These are phyloP conservation scores for Daldinia caldariorum DNA, from an alignment of 495 filamentous ascomycete species.

Conservation along the genomic window DNA sequence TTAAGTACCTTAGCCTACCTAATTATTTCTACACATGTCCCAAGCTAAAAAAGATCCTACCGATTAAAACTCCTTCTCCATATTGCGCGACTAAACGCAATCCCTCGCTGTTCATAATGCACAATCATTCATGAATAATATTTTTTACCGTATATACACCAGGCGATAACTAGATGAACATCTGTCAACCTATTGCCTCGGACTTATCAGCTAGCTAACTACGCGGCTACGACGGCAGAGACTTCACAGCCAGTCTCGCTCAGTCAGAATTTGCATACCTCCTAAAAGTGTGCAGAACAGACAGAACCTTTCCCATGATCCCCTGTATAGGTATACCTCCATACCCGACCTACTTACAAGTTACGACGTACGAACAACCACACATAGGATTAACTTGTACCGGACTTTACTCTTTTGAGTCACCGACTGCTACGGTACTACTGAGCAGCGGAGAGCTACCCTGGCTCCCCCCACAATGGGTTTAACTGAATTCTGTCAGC, in stretches of 20 bases:
- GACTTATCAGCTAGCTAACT: background rate
- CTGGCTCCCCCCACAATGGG: conserved; percentile 34
- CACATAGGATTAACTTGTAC: conserved; percentile 20
- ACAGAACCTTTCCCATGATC: conserved; percentile 7
- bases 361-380: background rate
- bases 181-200: background rate
- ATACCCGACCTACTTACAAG: background rate
- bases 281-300: background rate
- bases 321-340: conserved; percentile 1
- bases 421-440: conserved; percentile 39
- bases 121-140: too few species aligned
- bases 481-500: conserved; percentile 32
- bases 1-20: too few species aligned
- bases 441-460: conserved; percentile 17
- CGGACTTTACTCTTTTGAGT: conserved; percentile 28
- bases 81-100: background rate
- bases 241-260: background rate
- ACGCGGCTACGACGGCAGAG: background rate
- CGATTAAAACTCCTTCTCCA: background rate
- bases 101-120: too few species aligned
- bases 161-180: background rate
- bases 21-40: conserved; percentile 3
- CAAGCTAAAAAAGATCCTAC: background rate
- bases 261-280: conserved; percentile 18
- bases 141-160: background rate